Evolutionary conservation across 2,329 filamentous ascomycete genomes (phyloP).

Genomic region (Domatiomyces globalis): DNA sequence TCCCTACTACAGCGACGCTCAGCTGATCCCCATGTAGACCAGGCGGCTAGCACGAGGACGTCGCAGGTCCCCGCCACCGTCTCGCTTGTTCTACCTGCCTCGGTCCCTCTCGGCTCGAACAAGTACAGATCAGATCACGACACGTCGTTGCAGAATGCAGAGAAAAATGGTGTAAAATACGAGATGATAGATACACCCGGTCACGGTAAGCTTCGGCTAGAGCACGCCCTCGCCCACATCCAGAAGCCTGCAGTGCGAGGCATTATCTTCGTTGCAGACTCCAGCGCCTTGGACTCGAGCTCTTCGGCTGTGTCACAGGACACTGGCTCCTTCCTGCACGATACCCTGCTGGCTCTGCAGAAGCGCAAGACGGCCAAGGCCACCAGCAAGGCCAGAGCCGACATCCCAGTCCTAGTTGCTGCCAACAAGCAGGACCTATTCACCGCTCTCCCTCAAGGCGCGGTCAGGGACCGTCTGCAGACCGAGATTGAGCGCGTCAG

Average conservation of each 20-base stretch:
- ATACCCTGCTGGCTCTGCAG: constrained; percentile 71
- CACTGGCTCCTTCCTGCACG: constrained; percentile 74
- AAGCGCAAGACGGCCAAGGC: constrained; percentile 38
- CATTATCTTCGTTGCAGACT: constrained; percentile 80
- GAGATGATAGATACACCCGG: constrained; percentile 63
- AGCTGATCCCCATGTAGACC: constrained; percentile 41
- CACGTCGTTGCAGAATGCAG: constrained; percentile 44
- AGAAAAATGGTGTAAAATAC: constrained; percentile 26
- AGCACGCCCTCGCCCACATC: constrained; percentile 43
- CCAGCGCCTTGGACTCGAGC: constrained; percentile 44
- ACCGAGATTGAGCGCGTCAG: constrained; percentile 67
- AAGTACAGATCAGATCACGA: constrained; percentile 54
- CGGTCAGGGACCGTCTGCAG: constrained; percentile 65
- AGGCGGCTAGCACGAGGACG: constrained; percentile 47
- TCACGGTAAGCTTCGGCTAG: constrained; percentile 78
- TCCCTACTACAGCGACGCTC: constrained; percentile 44
- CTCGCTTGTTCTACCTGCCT: constrained; percentile 41
- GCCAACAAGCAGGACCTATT: constrained; percentile 96
- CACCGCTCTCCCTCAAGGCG: constrained; percentile 65
- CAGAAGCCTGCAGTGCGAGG: constrained; percentile 42
- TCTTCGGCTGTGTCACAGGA: constrained; percentile 44
- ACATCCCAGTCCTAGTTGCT: constrained; percentile 65
- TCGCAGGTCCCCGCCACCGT: constrained; percentile 47
- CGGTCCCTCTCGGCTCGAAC: constrained; percentile 40
- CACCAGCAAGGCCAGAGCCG: constrained; percentile 33